Evolutionary conservation across 2,329 filamentous ascomycete species (phyloP).

Genomic region (Fusarium stilboides): DNA sequence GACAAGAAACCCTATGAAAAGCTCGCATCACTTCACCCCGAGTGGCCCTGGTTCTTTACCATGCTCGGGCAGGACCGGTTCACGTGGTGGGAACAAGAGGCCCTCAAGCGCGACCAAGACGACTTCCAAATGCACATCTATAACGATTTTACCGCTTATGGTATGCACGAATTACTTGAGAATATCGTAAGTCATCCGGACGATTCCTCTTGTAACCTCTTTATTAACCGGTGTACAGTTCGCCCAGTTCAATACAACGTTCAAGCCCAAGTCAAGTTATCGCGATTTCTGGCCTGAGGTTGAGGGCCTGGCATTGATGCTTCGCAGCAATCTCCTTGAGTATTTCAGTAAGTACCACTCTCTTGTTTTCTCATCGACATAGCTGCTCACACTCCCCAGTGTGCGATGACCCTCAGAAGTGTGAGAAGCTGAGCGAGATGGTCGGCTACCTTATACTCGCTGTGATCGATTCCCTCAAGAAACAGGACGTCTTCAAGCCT

Average conservation of each 20-base stretch:
- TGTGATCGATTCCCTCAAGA: constrained; percentile 31
- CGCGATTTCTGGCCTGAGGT: constrained; percentile 46
- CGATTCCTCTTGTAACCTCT: fast-evolving
- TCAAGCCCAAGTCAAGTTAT: constrained; percentile 27
- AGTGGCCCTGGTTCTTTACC: constrained; percentile 37
- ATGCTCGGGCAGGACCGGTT: constrained; percentile 31
- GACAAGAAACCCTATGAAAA: constrained; percentile 19
- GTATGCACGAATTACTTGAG: constrained; percentile 59
- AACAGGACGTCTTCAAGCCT: constrained; percentile 28
- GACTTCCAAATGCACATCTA: constrained; percentile 60
- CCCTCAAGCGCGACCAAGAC: constrained; percentile 53
- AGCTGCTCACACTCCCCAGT: constrained; percentile 8
- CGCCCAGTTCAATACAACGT: constrained; percentile 53
- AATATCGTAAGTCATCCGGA: constrained; percentile 51
- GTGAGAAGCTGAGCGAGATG: constrained; percentile 20
- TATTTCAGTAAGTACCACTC: constrained; percentile 18
- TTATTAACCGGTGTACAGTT: constrained; percentile 35
- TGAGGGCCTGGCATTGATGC: constrained; percentile 39
- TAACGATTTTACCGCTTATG: constrained; percentile 60
- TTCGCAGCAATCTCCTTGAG: constrained; percentile 9
- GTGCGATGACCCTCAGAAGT: constrained; percentile 18
- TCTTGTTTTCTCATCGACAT: fast-evolving
- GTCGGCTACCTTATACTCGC: constrained; percentile 33
- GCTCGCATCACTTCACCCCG: constrained; percentile 42
- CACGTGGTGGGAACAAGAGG: constrained; percentile 42